Evolutionary conservation across 176 grass and related monocot species (phyloP).

Genomic region (Puccinellia tenuiflora): DNA sequence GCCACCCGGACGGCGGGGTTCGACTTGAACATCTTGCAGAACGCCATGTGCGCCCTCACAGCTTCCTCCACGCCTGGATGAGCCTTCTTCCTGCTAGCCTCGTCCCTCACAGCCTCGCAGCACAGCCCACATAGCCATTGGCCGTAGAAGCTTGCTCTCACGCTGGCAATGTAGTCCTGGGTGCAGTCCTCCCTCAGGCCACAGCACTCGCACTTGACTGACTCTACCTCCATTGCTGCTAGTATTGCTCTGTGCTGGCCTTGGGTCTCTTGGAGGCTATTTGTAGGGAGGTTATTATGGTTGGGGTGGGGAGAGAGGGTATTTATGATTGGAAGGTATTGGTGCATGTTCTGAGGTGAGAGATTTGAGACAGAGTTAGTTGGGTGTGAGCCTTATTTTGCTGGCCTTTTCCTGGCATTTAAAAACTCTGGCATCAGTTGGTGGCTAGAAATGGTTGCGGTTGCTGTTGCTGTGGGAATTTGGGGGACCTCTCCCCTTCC

Average conservation of each 20-base stretch:
- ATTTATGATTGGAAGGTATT: conserved; percentile 48
- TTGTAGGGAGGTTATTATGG: conserved; percentile 66
- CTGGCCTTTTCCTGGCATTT: conserved; percentile 61
- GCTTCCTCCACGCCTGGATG: conserved; percentile 69
- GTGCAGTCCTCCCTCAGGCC: conserved; percentile 92
- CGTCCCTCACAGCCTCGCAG: conserved; percentile 83
- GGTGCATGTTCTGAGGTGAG: conserved; percentile 50
- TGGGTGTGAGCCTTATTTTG: conserved; percentile 58
- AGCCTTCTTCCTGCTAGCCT: conserved; percentile 49
- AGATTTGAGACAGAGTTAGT: conserved; percentile 64
- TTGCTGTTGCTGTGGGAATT: conserved; percentile 31
- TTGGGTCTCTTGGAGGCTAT: conserved; percentile 35
- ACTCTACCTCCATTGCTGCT: conserved; percentile 77
- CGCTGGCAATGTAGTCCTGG: conserved; percentile 68
- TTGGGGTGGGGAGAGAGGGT: conserved; percentile 22
- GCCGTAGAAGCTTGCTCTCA: conserved; percentile 72
- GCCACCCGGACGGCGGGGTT: conserved; percentile 72
- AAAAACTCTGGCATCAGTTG: conserved; percentile 45
- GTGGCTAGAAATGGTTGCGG: conserved; percentile 32
- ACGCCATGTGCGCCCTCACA: conserved; percentile 77
- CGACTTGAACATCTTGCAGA: conserved; percentile 64
- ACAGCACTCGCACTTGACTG: conserved; percentile 84
- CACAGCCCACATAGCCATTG: conserved; percentile 91
- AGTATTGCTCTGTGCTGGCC: background rate
- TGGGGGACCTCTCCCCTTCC: conserved; percentile 7